phyloP scores from a whole-genome alignment of 2,329 filamentous ascomycete genomes.

The Trichoderma sp. region DNA sequence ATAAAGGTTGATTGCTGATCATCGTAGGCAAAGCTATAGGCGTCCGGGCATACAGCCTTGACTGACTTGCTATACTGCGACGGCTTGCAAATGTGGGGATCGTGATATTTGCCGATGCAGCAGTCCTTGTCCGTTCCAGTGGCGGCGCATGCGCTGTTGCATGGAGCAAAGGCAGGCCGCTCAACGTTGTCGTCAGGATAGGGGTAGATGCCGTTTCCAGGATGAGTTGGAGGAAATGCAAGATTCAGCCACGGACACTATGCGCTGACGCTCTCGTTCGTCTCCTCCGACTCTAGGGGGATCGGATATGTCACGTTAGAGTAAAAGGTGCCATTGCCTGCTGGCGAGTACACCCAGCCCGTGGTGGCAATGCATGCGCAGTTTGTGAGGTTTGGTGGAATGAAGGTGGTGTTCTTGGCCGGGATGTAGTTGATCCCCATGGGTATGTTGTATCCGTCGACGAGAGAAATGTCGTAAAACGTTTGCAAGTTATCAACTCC shows the following conservation, averaged over 20 bases:
- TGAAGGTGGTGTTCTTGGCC: slow-evolving; percentile 62
- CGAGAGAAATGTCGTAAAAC: slow-evolving; percentile 83
- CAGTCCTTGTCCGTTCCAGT: slow-evolving; percentile 69
- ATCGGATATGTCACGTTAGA: slow-evolving; percentile 67
- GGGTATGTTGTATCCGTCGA: slow-evolving; percentile 82
- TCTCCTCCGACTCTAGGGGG: slow-evolving; percentile 63
- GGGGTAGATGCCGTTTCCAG: slow-evolving; percentile 74
- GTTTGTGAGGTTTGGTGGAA: slow-evolving; percentile 76
- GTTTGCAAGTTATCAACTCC: slow-evolving; percentile 62
- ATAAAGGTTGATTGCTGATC: slow-evolving; percentile 62
- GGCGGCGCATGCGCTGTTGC: slow-evolving; percentile 73
- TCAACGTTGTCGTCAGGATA: slow-evolving; percentile 76
- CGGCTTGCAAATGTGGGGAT: slow-evolving; percentile 63
- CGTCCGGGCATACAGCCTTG: slow-evolving; percentile 79
- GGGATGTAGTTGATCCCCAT: slow-evolving; percentile 63
- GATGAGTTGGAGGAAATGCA: slow-evolving; percentile 65
- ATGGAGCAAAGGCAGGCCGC: slow-evolving; percentile 73
- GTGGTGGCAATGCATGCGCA: slow-evolving; percentile 73
- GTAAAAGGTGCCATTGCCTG: slow-evolving; percentile 57
- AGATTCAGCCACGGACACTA: slow-evolving; percentile 87
- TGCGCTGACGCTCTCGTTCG: slow-evolving; percentile 55
- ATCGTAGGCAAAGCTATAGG: slow-evolving; percentile 75
- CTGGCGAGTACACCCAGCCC: slow-evolving; percentile 58
- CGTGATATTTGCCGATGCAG: slow-evolving; percentile 70
- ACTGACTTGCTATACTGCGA: slow-evolving; percentile 68